phyloP scores from a whole-genome alignment of 2,329 filamentous ascomycete species.

The Hypoxylon sp. region DNA sequence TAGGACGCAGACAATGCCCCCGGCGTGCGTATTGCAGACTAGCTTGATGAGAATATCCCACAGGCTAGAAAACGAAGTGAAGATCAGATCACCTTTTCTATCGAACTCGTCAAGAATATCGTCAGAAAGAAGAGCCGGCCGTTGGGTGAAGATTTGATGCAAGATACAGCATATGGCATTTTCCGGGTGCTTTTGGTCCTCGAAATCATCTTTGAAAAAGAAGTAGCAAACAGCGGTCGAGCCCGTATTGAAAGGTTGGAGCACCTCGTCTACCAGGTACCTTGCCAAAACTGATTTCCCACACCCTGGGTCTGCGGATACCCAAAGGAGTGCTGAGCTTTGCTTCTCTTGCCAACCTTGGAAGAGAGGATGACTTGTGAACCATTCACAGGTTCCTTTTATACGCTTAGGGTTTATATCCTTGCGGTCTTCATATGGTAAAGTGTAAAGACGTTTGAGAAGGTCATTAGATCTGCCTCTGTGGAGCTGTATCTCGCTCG shows the following conservation, averaged over 20 bases:
- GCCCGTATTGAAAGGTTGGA: slow-evolving; percentile 46
- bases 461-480: neutral
- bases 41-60: slow-evolving; percentile 52
- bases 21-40: slow-evolving; percentile 20
- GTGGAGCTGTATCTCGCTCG: neutral
- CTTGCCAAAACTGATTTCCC: slow-evolving; percentile 61
- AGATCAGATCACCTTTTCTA: slow-evolving; percentile 38
- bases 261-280: slow-evolving; percentile 54
- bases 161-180: slow-evolving; percentile 56
- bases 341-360: slow-evolving; percentile 40
- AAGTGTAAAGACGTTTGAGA: neutral
- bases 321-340: slow-evolving; percentile 48
- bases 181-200: slow-evolving; percentile 52
- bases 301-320: slow-evolving; percentile 61
- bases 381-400: slow-evolving; percentile 45
- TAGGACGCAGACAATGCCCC: slow-evolving; percentile 54
- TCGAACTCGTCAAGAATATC: slow-evolving; percentile 38
- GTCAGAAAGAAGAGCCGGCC: slow-evolving; percentile 45
- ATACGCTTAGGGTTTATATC: slow-evolving; percentile 53
- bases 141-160: slow-evolving; percentile 56
- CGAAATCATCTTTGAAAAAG: slow-evolving; percentile 61
- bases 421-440: slow-evolving; percentile 48
- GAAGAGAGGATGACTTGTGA: slow-evolving; percentile 39
- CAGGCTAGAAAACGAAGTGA: slow-evolving; percentile 50
- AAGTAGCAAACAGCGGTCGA: slow-evolving; percentile 56